Evolutionary conservation across 176 grass and related monocot genomes (phyloP), one percentile per base, ranked within the genome.

Genomic region (Carex parvula): DNA sequence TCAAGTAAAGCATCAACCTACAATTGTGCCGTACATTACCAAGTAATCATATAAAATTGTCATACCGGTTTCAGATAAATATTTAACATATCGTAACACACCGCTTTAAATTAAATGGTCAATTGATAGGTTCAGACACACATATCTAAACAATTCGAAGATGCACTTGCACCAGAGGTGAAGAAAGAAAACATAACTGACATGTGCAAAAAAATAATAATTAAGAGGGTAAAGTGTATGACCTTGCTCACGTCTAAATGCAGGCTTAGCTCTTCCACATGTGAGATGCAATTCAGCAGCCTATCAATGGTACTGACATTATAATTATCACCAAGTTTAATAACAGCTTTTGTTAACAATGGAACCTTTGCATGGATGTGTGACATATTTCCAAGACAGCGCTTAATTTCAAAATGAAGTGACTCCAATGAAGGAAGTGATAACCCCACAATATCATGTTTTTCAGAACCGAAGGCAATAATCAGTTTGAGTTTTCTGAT

Each of bases 381-480:
- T 22, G 9, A 33, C 3, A 48, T 0, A 3, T n/a, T 17, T 48
- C 0, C 0, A 26, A 20, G 3, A 1, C 3, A 0, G 1, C 1
- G 1, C 3, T 11, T 0, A 72, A 8, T 22, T 72, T 72, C n/a
- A 1, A 74, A 75, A 53, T 24, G 70, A 75, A 75, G 20, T 3
- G 21, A 14, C 44, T 75, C 70, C 44, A 75, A 53, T 8, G 17
- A 53, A 15, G 70, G 42, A 14, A 75, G 44, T 0, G 12, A 75
- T 24, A 75, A 75, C 20, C 21, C 5, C 11, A 75, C 24, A 52
- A 2, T 2, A 14, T 75, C 2, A 26, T 15, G 9, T 24, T 13
- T 2, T 1, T 3, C 0, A 3, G 8, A 10, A 24, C 10, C 7
- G 14, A 2, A 0, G 18, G 42, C 0, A 15, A 71, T 52, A 46